Conservation (phyloP, 2,329 filamentous ascomycete species). For the Fusarium marasasianum region DNA sequence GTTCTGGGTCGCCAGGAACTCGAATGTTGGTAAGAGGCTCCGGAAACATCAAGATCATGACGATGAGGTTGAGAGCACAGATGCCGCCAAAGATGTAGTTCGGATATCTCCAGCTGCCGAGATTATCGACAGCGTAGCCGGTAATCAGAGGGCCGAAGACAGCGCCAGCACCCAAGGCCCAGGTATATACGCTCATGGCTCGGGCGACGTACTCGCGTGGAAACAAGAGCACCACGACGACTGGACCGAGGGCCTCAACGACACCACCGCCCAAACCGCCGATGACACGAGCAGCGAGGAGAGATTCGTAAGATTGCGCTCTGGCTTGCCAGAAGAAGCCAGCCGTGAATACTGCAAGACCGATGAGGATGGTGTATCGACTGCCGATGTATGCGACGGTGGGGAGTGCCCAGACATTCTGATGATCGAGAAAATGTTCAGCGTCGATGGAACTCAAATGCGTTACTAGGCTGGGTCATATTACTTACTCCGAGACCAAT, state of each 20-base stretch:
- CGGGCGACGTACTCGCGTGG: background rate
- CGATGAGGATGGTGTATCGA: background rate
- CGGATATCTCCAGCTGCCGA: background rate
- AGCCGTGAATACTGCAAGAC: background rate
- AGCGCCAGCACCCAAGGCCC: rapidly evolving
- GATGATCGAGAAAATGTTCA: background rate
- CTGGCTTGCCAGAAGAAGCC: background rate
- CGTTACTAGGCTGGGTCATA: rapidly evolving
- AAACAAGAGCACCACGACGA: background rate
- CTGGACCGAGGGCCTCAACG: background rate
- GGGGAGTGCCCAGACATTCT: background rate
- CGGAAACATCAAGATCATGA: background rate
- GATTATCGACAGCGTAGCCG: background rate
- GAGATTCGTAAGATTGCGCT: background rate
- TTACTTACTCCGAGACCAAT: background rate
- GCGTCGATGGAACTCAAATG: background rate
- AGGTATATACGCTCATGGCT: background rate
- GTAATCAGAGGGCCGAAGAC: background rate
- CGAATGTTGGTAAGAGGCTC: background rate
- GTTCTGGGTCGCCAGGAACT: background rate
- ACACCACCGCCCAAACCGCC: background rate
- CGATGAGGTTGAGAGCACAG: background rate
- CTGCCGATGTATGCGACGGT: background rate
- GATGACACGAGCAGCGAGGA: background rate
- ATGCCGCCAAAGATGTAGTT: background rate